phyloP scores from a whole-genome alignment of 306 rosid genomes.

The Sesbania bispinosa region DNA sequence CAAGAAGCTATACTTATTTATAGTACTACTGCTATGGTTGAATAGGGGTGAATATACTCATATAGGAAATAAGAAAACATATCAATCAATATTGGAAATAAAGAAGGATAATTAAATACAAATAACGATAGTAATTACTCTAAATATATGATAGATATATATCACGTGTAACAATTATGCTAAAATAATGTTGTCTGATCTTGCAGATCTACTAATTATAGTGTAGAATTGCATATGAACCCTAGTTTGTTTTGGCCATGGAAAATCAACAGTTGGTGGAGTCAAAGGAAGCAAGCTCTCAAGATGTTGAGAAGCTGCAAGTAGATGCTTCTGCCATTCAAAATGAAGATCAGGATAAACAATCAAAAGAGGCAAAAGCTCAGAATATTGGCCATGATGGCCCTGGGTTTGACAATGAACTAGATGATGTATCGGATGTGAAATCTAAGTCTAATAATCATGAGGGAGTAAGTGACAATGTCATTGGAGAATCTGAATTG shows the following conservation, averaged over 20 bases:
- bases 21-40: no score
- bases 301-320: conserved; percentile 33
- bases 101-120: not conserved
- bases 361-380: conserved; percentile 30
- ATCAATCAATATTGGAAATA: no score
- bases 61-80: no score
- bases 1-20: not conserved
- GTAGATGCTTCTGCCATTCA: conserved; percentile 22
- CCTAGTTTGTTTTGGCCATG: conserved; percentile 35
- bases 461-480: not conserved
- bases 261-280: conserved; percentile 32
- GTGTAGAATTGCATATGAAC: conserved; percentile 1
- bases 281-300: conserved; percentile 29
- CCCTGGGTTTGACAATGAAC: not conserved
- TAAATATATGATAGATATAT: no score
- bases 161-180: no score
- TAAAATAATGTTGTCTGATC: not conserved
- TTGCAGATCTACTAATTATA: conserved; percentile 17
- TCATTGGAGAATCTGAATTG: conserved; percentile 10
- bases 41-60: no score
- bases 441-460: conserved; percentile 16
- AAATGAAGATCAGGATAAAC: conserved; percentile 32
- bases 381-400: conserved; percentile 20
- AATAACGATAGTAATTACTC: not conserved
- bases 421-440: conserved; percentile 21